Conservation (phyloP, 177 flowering plant species). For the Tripterygium wilfordii region DNA sequence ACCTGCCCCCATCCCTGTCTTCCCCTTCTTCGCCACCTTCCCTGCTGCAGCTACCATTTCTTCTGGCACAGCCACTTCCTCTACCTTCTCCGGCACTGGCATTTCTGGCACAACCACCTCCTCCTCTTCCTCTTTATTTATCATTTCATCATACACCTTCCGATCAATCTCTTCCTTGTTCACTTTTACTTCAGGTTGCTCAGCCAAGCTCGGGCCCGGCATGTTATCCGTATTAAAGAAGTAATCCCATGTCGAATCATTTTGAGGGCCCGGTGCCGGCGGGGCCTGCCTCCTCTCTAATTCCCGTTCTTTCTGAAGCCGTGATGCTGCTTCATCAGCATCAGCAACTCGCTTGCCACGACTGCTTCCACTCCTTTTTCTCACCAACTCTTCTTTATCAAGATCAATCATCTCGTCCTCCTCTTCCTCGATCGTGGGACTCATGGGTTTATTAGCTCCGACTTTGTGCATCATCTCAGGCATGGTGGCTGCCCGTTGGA, state of each 20-base stretch:
- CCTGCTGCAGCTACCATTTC: neutral
- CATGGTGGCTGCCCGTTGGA: conserved; percentile 31
- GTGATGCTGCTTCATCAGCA: neutral
- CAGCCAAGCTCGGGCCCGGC: conserved; percentile 24
- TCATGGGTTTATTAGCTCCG: conserved; percentile 10
- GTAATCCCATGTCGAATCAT: conserved; percentile 17
- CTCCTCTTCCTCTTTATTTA: conserved; percentile 17
- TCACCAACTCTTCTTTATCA: conserved; percentile 8
- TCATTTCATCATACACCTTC: conserved; percentile 19
- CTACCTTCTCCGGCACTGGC: conserved; percentile 6
- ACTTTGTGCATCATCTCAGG: conserved; percentile 31
- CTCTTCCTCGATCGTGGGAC: conserved; percentile 32
- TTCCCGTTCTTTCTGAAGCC: neutral
- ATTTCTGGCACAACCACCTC: conserved; percentile 4
- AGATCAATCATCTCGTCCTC: conserved; percentile 21
- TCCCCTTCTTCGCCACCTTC: conserved; percentile 4
- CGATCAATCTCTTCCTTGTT: conserved; percentile 10
- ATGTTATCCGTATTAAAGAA: conserved; percentile 24
- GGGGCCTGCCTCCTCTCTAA: conserved; percentile 4
- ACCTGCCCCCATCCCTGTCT: conserved; percentile 9
- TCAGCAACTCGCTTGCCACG: conserved; percentile 5
- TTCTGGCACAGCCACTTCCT: neutral
- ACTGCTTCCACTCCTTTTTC: conserved; percentile 11
- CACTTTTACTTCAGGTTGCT: conserved; percentile 7
- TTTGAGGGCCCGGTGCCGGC: conserved; percentile 9